A percentile compares a stretch with the other conserved stretches of the same genome.
phyloP scores from a whole-genome alignment of 148 eudicot genomes.

The Persicaria maculosa region DNA sequence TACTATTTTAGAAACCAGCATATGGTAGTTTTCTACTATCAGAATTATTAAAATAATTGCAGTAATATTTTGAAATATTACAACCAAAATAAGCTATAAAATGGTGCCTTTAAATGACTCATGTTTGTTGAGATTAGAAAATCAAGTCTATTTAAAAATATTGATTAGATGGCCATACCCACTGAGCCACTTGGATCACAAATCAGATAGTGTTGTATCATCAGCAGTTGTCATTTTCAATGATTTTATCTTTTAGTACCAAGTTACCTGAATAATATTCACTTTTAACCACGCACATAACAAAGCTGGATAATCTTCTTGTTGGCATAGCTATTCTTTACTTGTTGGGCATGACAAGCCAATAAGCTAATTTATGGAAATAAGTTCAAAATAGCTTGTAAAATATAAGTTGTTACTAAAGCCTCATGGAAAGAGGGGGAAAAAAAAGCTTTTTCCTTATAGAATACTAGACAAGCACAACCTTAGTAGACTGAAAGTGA shows the following conservation, averaged over 20 bases:
- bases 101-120: neutral
- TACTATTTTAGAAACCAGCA: slow-evolving; percentile 11
- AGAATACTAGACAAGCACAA: neutral
- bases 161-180: neutral
- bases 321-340: neutral
- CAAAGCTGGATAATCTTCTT: neutral
- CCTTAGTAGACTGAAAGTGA: neutral
- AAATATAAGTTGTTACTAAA: neutral
- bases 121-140: neutral
- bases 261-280: neutral
- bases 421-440: too few species aligned
- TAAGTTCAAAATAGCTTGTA: neutral
- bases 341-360: neutral
- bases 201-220: neutral
- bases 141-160: neutral
- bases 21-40: neutral
- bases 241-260: neutral
- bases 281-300: too few species aligned
- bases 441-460: too few species aligned
- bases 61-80: neutral
- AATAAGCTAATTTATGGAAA: neutral
- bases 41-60: neutral
- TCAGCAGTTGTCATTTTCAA: neutral
- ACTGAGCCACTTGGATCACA: neutral
- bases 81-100: neutral